Evolutionary conservation across 371 early-diverging fungal species (phyloP).

Genomic region (Zopfochytrium polystomum): DNA sequence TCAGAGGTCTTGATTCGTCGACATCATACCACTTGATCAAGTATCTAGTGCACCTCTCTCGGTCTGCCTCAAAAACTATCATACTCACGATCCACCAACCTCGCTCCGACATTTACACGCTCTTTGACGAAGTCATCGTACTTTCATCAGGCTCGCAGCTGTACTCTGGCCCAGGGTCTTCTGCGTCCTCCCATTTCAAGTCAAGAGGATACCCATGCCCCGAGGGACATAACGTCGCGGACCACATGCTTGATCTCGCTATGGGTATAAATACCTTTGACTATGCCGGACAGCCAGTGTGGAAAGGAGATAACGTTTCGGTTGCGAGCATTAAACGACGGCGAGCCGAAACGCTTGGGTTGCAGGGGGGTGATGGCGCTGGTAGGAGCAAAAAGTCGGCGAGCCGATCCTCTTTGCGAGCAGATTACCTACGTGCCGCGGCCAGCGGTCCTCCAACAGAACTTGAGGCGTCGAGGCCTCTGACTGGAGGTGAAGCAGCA

Average conservation of each 20-base stretch:
- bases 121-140: constrained; percentile 86
- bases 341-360: no score
- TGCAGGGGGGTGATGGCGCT: no score
- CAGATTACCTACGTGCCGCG: no score
- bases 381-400: no score
- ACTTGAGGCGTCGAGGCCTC: no score
- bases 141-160: constrained; percentile 76
- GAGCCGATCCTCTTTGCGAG: no score
- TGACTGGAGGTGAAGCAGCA: no score
- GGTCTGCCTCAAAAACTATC: constrained; percentile 79
- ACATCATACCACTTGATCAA: constrained; percentile 90
- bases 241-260: constrained; percentile 78
- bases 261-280: no score
- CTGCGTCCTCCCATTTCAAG: constrained; percentile 54
- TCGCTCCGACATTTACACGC: constrained; percentile 82
- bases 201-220: constrained; percentile 78
- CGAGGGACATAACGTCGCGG: constrained; percentile 87
- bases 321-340: no score
- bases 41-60: constrained; percentile 78
- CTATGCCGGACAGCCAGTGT: no score
- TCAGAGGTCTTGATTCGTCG: constrained; percentile 52
- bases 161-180: constrained; percentile 34
- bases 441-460: no score
- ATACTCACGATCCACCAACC: constrained; percentile 98
- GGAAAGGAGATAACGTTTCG: no score